Evolutionary conservation across 495 filamentous ascomycete genomes (phyloP), one percentile per base, ranked within the genome.

Genomic region (Penicillium parvum): DNA sequence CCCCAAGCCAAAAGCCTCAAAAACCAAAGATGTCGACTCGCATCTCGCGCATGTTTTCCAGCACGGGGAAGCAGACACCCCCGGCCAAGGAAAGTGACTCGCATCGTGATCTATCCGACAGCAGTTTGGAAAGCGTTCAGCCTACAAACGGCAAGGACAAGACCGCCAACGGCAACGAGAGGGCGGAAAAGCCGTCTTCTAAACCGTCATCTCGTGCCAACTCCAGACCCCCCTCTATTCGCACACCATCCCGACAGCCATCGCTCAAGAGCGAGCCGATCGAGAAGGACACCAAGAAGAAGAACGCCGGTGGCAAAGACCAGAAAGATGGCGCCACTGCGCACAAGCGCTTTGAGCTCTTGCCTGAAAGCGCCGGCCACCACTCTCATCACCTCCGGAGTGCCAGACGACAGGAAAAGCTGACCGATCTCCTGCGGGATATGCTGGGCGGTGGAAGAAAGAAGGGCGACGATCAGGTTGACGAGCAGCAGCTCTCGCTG

Each of bases 371-470:
- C 53, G 28, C 45, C 12, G 57, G 54, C 36, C 76, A 79, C 7
- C 92, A 98, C 56, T 81, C 85, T 45, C 92, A 98, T 60, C 76
- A 88, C 50, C 78, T 98, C 12, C 91, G 87, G 58, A 85, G 83
- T 45, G 82, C 84, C 37, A 88, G 88, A 60, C 78, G 92, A 34
- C 91, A 98, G 63, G 91, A 98, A 68, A 98, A 96, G 61, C 71
- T 98, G 43, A 83, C 86, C n/a, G 87, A 90, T 57, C 83, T 98
- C 73, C 79, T 95, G 50, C 84, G 89, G 46, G 80, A 85, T 48
- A 78, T 96, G 60, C 71, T 97, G 9, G 85, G 83, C 35, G 74
- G 69, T 16, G 85, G 85, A 61, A 84, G 82, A 55, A 80, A 79
- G 56, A 84, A 88, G 29, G 82, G 87, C 38, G 73, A 79, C 18